A percentile compares a stretch with the other conserved stretches of the same genome.
These are phyloP conservation scores for Aspergillus thermomutatus DNA, from an alignment of 2,329 filamentous ascomycete species.

Conservation along the genomic window DNA sequence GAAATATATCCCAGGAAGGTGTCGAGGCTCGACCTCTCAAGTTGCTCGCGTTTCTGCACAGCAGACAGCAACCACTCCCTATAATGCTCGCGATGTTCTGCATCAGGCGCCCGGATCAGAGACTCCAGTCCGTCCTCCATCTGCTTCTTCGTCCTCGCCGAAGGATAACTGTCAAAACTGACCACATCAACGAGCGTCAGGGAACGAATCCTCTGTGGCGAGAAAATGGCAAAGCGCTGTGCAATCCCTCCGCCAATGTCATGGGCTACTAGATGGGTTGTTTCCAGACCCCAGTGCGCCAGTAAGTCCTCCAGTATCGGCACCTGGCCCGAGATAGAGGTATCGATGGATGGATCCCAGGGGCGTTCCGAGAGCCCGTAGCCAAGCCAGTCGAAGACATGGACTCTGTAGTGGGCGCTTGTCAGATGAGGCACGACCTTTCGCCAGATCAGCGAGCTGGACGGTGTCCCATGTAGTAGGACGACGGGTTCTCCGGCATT, in stretches of 20 bases:
- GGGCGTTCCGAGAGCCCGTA: slow-evolving; percentile 33
- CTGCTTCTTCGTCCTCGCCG: slow-evolving; percentile 28
- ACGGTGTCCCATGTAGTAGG: slow-evolving; percentile 33
- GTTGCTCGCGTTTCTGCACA: slow-evolving; percentile 6
- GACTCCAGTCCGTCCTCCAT: slow-evolving; percentile 28
- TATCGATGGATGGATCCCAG: slow-evolving; percentile 25
- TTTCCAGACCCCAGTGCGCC: slow-evolving; percentile 23
- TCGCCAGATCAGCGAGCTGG: slow-evolving; percentile 35
- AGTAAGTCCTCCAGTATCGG: slow-evolving; percentile 26
- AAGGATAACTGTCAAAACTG: slow-evolving; percentile 35
- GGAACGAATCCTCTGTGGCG: slow-evolving; percentile 17
- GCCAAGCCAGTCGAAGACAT: slow-evolving; percentile 32
- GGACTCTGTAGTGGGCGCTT: slow-evolving; percentile 20
- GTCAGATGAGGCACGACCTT: slow-evolving; percentile 24
- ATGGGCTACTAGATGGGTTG: slow-evolving; percentile 26
- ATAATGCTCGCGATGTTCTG: slow-evolving; percentile 25
- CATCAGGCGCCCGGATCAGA: slow-evolving; percentile 20
- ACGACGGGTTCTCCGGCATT: slow-evolving; percentile 18
- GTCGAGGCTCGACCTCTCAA: slow-evolving; percentile 20
- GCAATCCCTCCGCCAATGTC: slow-evolving; percentile 33
- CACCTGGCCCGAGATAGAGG: slow-evolving; percentile 32
- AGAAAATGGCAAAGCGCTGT: slow-evolving; percentile 27
- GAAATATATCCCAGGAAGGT: slow-evolving; percentile 31
- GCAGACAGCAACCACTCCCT: slow-evolving; percentile 12
- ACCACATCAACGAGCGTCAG: slow-evolving; percentile 31